Evolutionary conservation across 805 yeast species (phyloP).

Genomic region (Candida fluviatilis): DNA sequence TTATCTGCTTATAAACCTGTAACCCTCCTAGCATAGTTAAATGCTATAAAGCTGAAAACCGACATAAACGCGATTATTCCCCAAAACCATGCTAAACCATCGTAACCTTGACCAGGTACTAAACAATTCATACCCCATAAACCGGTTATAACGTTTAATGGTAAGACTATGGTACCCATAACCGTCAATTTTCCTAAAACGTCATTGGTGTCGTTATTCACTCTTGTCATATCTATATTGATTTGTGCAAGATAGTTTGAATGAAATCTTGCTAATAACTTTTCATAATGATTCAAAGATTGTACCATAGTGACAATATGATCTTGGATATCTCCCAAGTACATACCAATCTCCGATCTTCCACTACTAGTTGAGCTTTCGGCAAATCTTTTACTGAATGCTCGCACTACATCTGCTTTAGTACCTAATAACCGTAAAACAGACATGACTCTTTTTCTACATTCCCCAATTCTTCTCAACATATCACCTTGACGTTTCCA

Average conservation of each 20-base stretch:
- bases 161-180: conserved; percentile 90
- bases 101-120: conserved; percentile 81
- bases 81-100: conserved; percentile 40
- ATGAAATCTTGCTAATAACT: conserved; percentile 89
- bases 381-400: conserved; percentile 84
- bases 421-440: conserved; percentile 78
- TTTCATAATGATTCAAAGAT: conserved; percentile 89
- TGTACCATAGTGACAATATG: conserved; percentile 98
- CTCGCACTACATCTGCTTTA: conserved; percentile 97
- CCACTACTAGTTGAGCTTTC: conserved; percentile 59
- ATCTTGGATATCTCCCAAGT: conserved; percentile 95
- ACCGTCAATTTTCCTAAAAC: conserved; percentile 91
- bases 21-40: conserved; percentile 36
- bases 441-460: conserved; percentile 92
- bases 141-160: conserved; percentile 93
- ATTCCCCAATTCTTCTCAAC: conserved; percentile 92
- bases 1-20: conserved; percentile 27
- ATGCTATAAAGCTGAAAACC: conserved; percentile 33
- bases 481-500: conserved; percentile 95
- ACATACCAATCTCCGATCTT: conserved; percentile 77
- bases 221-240: conserved; percentile 96
- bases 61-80: conserved; percentile 32
- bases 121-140: conserved; percentile 98
- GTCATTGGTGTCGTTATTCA: conserved; percentile 95
- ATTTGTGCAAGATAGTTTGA: conserved; percentile 95